phyloP scores from a whole-genome alignment of 257 asterid species.

The Capsicum rhomboideum region DNA sequence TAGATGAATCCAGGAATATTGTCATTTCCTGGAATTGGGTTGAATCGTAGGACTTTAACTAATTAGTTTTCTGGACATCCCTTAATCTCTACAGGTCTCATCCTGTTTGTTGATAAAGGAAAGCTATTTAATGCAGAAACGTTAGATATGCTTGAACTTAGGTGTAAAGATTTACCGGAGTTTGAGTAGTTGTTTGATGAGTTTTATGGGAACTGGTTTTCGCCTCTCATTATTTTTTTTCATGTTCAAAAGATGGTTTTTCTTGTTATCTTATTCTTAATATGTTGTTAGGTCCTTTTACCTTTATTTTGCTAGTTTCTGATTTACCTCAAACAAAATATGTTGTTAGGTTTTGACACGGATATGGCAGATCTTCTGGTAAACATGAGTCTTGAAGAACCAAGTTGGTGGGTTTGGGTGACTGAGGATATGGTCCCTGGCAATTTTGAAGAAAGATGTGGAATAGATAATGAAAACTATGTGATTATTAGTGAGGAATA shows the following conservation, averaged over 20 bases:
- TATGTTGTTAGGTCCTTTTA: neutral
- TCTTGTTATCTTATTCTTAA: neutral
- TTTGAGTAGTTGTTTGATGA: neutral
- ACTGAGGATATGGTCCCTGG: constrained; percentile 50
- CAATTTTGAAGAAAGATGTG: constrained; percentile 62
- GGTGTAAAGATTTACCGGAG: neutral
- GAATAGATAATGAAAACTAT: constrained; percentile 68
- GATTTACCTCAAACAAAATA: neutral
- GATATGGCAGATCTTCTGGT: constrained; percentile 59
- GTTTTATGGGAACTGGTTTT: neutral
- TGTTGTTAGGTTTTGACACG: constrained; percentile 39
- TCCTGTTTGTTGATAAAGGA: neutral
- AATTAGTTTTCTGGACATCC: neutral
- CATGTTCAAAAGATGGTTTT: neutral
- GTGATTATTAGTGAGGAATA: constrained; percentile 69
- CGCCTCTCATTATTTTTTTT: neutral
- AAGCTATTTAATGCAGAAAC: neutral
- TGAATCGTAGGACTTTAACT: neutral
- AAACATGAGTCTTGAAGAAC: constrained; percentile 57
- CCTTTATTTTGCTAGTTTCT: neutral
- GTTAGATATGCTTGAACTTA: neutral
- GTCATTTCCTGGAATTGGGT: neutral
- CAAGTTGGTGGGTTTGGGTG: constrained; percentile 99
- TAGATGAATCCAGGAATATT: neutral
- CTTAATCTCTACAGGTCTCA: neutral